Evolutionary conservation across 2,329 filamentous ascomycete genomes (phyloP), one percentile per base, ranked within the genome.

Genomic region (Plenodomus tracheiphilus): DNA sequence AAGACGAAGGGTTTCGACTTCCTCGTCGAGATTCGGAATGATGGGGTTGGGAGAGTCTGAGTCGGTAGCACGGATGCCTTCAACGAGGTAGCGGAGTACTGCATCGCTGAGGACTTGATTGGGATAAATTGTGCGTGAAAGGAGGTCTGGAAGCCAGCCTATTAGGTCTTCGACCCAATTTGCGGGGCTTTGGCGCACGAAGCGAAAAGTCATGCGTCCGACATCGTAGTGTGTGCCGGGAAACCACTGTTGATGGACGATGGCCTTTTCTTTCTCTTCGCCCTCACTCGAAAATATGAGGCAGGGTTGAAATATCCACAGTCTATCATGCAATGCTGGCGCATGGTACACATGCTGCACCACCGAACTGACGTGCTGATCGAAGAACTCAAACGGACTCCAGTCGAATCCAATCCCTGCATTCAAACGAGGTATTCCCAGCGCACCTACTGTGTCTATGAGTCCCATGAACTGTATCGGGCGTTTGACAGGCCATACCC

Each of bases 221-320:
- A 72, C 32, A 41, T 73, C 70, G 48, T 72, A 72, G 35, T 73
- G 70, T n/a, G 64, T 65, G 20, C 69, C 69, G 2, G 70, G 70
- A 25, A 73, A 71, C 70, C 69, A 73, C 19, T 47, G 53, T 41
- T 72, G 68, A 19, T 62, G 51, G 2, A 71, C 61, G 0, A 52
- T 34, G 0, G 58, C 45, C 16, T 54, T 57, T 1, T 47, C 51
- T 3, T 48, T 46, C 7, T 48, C 50, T 0, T 51, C 39, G 0
- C 43, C 52, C 9, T 46, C 37, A n/a, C 32, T 43, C 2, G 50
- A 25, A 7, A 39, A 30, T 0, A 53, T 40, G 2, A 53, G 34
- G 6, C 50, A 53, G 1, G 68, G 69, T 34, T 69, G 65, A 39
- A 73, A 71, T 3, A 61, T 55, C 62, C 69, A 72, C 0, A 71